Conservation (phyloP, 2,329 filamentous ascomycete genomes). For the Xylaria sp. region DNA sequence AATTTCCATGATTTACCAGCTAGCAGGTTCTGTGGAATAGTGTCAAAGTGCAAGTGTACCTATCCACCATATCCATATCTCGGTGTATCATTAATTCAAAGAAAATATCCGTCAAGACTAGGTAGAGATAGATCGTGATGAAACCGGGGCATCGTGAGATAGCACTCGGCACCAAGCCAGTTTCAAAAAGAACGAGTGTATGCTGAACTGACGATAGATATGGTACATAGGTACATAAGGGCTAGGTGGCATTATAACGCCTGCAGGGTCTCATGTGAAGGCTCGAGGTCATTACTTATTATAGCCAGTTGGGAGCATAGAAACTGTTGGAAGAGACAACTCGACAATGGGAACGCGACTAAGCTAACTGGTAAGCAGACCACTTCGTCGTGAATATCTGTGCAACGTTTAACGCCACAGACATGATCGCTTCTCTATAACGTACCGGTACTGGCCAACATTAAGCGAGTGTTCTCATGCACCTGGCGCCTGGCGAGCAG, state of each 20-base stretch:
- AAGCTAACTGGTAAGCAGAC: neutral
- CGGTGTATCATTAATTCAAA: neutral
- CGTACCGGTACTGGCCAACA: neutral
- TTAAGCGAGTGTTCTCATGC: slow-evolving; percentile 24
- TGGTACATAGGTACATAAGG: neutral
- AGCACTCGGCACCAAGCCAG: neutral
- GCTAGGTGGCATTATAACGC: neutral
- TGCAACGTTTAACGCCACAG: slow-evolving; percentile 11
- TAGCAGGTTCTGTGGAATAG: slow-evolving; percentile 21
- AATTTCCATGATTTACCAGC: slow-evolving; percentile 38
- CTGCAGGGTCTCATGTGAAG: neutral
- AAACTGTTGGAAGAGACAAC: neutral
- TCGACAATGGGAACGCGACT: neutral
- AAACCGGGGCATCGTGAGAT: neutral
- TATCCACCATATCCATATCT: too few relatives aligned
- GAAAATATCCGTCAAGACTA: neutral
- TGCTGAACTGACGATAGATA: too few relatives aligned
- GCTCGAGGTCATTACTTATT: neutral
- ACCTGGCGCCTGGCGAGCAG: slow-evolving; percentile 10
- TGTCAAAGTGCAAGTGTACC: neutral
- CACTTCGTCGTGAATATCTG: slow-evolving; percentile 1
- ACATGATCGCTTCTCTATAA: neutral
- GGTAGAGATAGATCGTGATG: neutral
- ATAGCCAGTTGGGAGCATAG: neutral
- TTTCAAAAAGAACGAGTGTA: too few relatives aligned